Conservation (phyloP, 495 filamentous ascomycete species). For the Glarea lozoyensis region DNA sequence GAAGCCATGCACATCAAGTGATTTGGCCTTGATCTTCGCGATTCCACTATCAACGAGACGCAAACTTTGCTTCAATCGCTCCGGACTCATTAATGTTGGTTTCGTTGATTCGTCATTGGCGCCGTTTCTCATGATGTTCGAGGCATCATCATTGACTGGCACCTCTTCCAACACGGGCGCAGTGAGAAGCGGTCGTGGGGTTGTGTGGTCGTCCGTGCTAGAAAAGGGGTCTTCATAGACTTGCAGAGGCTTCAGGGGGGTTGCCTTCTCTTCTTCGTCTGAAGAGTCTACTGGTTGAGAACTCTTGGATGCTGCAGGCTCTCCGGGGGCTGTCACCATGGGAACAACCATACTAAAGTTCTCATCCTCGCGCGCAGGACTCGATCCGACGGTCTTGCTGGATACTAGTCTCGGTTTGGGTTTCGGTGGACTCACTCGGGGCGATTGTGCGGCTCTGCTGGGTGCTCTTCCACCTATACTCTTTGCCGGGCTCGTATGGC, state of each 20-base stretch:
- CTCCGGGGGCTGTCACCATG: conserved; percentile 13
- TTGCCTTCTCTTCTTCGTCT: conserved; percentile 21
- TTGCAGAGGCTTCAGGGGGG: conserved; percentile 33
- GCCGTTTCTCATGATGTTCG: conserved; percentile 24
- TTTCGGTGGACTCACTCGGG: conserved; percentile 29
- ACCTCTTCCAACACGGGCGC: conserved; percentile 41
- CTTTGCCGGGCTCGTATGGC: conserved; percentile 19
- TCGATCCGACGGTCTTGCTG: conserved; percentile 16
- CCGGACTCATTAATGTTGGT: conserved; percentile 27
- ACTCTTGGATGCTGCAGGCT: background rate
- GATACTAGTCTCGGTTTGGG: conserved; percentile 18
- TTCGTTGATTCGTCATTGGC: conserved; percentile 13
- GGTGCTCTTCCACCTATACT: too few species aligned
- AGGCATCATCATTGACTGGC: conserved; percentile 43
- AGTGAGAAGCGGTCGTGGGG: conserved; percentile 30
- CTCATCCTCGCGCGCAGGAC: conserved; percentile 33
- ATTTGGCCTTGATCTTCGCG: conserved; percentile 56
- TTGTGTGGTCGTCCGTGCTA: conserved; percentile 33
- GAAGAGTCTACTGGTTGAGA: conserved; percentile 20
- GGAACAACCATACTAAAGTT: conserved; percentile 44
- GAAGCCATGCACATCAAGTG: conserved; percentile 80
- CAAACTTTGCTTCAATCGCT: conserved; percentile 40
- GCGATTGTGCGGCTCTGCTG: conserved; percentile 16
- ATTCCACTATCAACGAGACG: conserved; percentile 69
- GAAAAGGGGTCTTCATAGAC: conserved; percentile 55